Base-by-base conservation (phyloP, 768 basidiomycete genomes). In the Suillus brevipes region DNA sequence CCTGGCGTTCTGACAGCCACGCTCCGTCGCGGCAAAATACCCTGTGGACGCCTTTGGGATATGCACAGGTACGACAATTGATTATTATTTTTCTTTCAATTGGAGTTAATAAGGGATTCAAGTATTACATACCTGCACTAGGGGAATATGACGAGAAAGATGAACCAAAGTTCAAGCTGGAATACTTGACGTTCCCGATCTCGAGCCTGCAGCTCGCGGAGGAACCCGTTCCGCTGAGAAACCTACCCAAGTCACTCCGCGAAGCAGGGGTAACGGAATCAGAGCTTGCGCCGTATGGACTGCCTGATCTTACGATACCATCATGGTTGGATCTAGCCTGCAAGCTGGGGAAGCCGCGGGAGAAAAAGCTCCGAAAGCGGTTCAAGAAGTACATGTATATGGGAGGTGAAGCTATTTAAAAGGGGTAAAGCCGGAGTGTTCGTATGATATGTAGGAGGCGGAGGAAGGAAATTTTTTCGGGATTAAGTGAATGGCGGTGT, bases 381-480 rank as follows among this genome's bases (percentile, higher is more conserved):
- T 96, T 94, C 78, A 80, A 80, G 71, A 75, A 80, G 75, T 87
- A 87, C 77, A 94, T 97, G 94, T 94, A 86, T 74, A 81, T 89
- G 75, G 85, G 82, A 64, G 77, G 78, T 60, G 67, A 73, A 66
- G 75, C 75, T 69, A 75, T 66, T 47, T 69, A 70, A 66, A 50
- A 50, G 49, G 23, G 6, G 6, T 8, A 14, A 25, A 2, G 45
- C 45, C 45, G 45, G 45, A 12, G 10, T 47, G 47, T 3, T n/a
- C n/a, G 47, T n/a, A n/a, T n/a, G n/a, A n/a, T n/a, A n/a, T n/a
- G n/a, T 49, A 34, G 34, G 40, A 20, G 43, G 43, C 43, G 20
- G 43, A 43, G 43, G 43, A 45, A 43, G 7, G 43, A 37, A 37
- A 37, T 12, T 37, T 34, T 53, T 28, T 52, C 50, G 50, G 52